Percentiles rank a stretch among this genome's conserved stretches.
Evolutionary conservation across 1,139 yeast genomes (phyloP).

Genomic region (Blastobotrys illinoisensis): DNA sequence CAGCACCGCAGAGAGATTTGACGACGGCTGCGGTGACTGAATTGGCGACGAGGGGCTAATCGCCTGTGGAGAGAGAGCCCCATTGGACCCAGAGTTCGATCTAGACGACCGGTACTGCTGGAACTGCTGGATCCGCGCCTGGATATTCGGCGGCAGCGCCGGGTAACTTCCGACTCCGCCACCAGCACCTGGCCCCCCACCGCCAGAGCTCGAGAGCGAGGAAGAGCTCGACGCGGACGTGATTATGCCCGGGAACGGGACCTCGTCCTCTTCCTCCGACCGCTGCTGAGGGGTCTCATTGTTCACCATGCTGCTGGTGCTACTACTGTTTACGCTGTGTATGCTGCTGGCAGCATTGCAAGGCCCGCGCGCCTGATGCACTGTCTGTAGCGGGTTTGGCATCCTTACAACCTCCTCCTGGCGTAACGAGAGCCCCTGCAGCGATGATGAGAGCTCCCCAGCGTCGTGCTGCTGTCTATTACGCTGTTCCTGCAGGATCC

Average conservation of each 20-base stretch:
- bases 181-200: not conserved
- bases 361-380: not conserved
- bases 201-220: not conserved
- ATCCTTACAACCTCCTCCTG: not conserved
- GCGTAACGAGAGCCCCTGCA: not conserved
- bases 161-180: conserved; percentile 1
- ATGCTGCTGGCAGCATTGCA: not conserved
- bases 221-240: conserved; percentile 6
- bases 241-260: conserved; percentile 2
- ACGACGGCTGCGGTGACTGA: conserved; percentile 7
- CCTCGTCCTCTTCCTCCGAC: conserved; percentile 5
- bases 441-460: not conserved
- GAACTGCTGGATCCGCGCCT: conserved; percentile 26
- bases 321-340: not conserved
- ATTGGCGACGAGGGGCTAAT: not conserved
- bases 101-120: conserved; percentile 26
- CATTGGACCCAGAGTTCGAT: conserved; percentile 17
- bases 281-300: not conserved
- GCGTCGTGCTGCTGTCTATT: not conserved
- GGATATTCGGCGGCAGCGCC: conserved; percentile 16
- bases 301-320: not conserved
- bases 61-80: conserved; percentile 2
- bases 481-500: not conserved
- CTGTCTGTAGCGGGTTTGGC: not conserved
- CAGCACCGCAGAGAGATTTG: not conserved